Evolutionary conservation across 2,329 filamentous ascomycete species (phyloP), one percentile per base, ranked within the genome.

Genomic region (Exophiala oligosperma): DNA sequence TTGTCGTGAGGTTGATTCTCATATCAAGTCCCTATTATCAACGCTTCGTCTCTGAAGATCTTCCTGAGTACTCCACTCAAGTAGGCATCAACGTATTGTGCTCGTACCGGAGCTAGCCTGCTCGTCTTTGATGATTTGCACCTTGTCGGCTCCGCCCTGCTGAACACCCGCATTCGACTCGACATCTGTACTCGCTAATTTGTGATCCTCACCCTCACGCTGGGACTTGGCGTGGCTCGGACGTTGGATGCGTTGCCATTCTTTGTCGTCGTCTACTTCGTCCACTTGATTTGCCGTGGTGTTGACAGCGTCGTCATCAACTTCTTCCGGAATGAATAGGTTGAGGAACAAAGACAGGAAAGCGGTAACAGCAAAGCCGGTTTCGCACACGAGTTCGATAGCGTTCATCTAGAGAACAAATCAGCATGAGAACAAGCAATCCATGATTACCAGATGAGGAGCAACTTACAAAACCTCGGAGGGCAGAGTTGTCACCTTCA

Each of bases 281-380:
- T 65, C 63, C 2, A 54, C 61, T 7, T 48, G 59, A 38, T 62
- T 59, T 4, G 62, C 62, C 12, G 62, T 64, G 24, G 53, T 61
- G 9, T 60, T 60, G 9, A 63, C 46, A 3, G 51, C 57, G 38
- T 64, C 62, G 43, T 63, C 61, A 65, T 91, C 89, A n/a, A 87
- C 75, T 73, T 96, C 91, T 68, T 90, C 87, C 96, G 74, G 0
- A 84, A 64, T 48, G 94, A 72, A 69, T 96, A 95, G 51, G 96
- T 77, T 17, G 89, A 72, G 68, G 89, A 48, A 48, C 91, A 0
- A 89, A 87, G 21, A 95, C 79, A 43, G 11, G 21, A 43, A 43
- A 3, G 40, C 40, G 5, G 40, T 43, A 5, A 43, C 40, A 1
- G 75, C 75, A 46, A 77, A 77, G 0, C 75, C 75, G 24, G 75